These are phyloP conservation scores for Zymoseptoria tritici DNA, from an alignment of 2,329 filamentous ascomycete genomes.

Conservation along the genomic window DNA sequence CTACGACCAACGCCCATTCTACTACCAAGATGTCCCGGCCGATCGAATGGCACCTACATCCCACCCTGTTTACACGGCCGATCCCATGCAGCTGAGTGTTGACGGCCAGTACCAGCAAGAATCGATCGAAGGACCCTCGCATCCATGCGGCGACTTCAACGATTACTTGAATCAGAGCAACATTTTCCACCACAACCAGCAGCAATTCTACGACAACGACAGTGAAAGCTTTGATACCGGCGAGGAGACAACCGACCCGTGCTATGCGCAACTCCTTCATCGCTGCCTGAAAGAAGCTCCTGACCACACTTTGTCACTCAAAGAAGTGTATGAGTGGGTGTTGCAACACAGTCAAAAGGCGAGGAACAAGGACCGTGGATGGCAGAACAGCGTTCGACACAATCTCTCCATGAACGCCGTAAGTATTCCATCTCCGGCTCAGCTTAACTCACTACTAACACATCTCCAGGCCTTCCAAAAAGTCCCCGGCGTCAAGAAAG, in stretches of 20 bases:
- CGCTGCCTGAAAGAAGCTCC: conserved; percentile 63
- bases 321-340: conserved; percentile 90
- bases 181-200: background rate
- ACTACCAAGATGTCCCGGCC: conserved; percentile 7
- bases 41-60: conserved; percentile 18
- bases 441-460: conserved; percentile 5
- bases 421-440: conserved; percentile 33
- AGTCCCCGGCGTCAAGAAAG: conserved; percentile 54
- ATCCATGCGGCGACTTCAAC: background rate
- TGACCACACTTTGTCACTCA: conserved; percentile 64
- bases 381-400: conserved; percentile 93
- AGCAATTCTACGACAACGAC: background rate
- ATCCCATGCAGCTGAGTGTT: background rate
- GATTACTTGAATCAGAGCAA: background rate
- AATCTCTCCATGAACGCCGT: conserved; percentile 95
- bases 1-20: background rate
- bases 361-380: conserved; percentile 54
- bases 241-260: conserved; percentile 11
- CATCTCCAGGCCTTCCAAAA: conserved; percentile 48
- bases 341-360: conserved; percentile 70
- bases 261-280: conserved; percentile 75
- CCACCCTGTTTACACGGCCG: conserved; percentile 8
- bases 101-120: background rate
- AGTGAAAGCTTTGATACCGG: background rate
- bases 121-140: background rate